phyloP scores from a whole-genome alignment of 202 grass and related monocot genomes.

The Zoysia matrella region DNA sequence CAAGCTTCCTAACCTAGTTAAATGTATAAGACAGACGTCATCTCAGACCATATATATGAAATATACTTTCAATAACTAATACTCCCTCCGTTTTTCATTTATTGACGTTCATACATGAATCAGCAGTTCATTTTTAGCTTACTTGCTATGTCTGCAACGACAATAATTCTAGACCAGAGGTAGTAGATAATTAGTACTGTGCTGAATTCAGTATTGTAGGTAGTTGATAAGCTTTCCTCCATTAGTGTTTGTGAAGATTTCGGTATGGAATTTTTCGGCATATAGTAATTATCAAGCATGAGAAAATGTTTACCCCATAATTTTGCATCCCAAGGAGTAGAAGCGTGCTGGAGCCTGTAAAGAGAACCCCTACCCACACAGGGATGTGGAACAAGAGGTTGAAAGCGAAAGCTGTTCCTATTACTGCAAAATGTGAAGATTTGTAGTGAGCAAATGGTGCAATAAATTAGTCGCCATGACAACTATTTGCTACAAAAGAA shows the following conservation, averaged over 20 bases:
- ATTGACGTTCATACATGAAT: too few species aligned
- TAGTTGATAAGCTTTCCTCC: not conserved
- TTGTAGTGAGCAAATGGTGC: not conserved
- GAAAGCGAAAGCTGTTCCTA: slow-evolving; percentile 8
- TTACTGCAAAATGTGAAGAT: slow-evolving; percentile 50
- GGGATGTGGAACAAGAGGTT: slow-evolving; percentile 65
- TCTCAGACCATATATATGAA: not conserved
- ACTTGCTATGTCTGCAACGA: too few species aligned
- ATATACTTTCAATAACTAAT: not conserved
- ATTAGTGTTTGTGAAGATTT: not conserved
- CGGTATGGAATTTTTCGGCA: not conserved
- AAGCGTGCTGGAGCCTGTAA: slow-evolving; percentile 76
- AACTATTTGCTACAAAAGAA: not conserved
- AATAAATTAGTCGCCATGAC: not conserved
- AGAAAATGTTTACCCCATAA: slow-evolving; percentile 69
- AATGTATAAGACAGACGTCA: slow-evolving; percentile 17
- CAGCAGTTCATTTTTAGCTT: too few species aligned
- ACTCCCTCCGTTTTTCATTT: too few species aligned
- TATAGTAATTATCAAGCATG: not conserved
- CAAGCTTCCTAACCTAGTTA: slow-evolving; percentile 62
- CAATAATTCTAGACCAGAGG: too few species aligned
- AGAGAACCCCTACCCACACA: slow-evolving; percentile 76
- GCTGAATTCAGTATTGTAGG: not conserved
- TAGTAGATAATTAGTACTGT: not conserved
- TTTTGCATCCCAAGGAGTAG: slow-evolving; percentile 75